phyloP scores from a whole-genome alignment of 805 yeast species.

The Saccharomycopsis sp. region DNA sequence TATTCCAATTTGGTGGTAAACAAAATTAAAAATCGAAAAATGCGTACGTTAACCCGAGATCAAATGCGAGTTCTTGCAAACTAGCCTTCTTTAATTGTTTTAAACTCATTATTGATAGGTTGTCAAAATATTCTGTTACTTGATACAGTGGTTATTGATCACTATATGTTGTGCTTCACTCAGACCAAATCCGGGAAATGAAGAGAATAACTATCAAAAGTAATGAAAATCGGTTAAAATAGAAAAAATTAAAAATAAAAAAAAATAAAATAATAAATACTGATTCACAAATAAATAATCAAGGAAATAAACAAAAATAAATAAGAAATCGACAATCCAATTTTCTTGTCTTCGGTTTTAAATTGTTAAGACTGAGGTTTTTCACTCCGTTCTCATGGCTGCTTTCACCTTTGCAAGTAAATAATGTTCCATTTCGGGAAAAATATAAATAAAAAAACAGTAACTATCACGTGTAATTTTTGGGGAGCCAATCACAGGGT shows the following conservation, averaged over 20 bases:
- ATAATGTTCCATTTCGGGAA: not conserved
- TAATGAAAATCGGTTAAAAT: constrained; percentile 3
- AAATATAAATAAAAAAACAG: no score
- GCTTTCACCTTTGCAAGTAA: not conserved
- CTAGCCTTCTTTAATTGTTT: constrained; percentile 32
- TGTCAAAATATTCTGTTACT: not conserved
- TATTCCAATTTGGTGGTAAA: not conserved
- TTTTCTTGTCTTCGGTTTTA: not conserved
- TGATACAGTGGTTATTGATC: not conserved
- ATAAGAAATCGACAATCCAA: not conserved
- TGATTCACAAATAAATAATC: no score
- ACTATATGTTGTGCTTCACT: no score
- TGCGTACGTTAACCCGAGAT: constrained; percentile 31
- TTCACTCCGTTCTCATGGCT: not conserved
- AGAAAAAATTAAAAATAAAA: not conserved
- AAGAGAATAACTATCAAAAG: not conserved
- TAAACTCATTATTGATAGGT: constrained; percentile 26
- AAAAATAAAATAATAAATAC: constrained; percentile 2
- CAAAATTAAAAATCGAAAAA: not conserved
- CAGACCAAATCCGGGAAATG: not conserved
- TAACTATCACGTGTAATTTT: no score
- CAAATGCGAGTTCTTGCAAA: constrained; percentile 31
- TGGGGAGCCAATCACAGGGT: not conserved
- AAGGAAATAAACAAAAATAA: not conserved
- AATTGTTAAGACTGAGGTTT: not conserved